phyloP scores from a whole-genome alignment of 371 early-diverging fungal genomes.

The Mucor saturninus region DNA sequence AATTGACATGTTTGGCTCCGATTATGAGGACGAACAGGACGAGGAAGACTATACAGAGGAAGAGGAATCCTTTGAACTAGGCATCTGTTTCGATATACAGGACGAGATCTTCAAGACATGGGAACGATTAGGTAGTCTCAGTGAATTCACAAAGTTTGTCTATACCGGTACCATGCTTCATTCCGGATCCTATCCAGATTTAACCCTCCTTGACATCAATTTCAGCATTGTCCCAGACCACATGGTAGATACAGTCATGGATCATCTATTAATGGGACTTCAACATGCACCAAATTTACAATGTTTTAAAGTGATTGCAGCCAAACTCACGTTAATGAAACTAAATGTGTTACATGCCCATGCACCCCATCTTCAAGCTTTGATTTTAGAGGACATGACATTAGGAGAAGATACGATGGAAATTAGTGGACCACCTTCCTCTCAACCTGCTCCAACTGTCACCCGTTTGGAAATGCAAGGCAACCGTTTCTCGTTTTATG shows the following conservation, averaged over 20 bases:
- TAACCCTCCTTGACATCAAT: not conserved
- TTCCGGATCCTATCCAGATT: not conserved
- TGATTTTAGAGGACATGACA: not conserved
- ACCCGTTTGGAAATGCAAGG: constrained; percentile 2
- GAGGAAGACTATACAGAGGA: not conserved
- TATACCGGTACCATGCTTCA: not conserved
- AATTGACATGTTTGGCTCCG: not conserved
- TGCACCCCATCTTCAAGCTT: not conserved
- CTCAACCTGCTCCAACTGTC: not conserved
- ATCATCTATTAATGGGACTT: not conserved
- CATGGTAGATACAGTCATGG: not conserved
- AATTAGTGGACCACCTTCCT: not conserved
- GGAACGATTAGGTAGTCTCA: not conserved
- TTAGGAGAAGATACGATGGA: not conserved
- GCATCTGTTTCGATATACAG: not conserved
- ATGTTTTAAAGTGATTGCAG: not conserved
- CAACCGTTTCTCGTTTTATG: not conserved
- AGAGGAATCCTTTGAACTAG: not conserved
- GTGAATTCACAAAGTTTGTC: not conserved
- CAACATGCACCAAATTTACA: not conserved
- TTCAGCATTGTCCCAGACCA: not conserved
- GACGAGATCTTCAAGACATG: not conserved
- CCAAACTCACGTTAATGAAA: not conserved
- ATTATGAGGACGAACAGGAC: not conserved
- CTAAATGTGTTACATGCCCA: not conserved